Evolutionary conservation across 2,329 filamentous ascomycete genomes (phyloP), one percentile per base, ranked within the genome.

Genomic region (Calycina herbarum): DNA sequence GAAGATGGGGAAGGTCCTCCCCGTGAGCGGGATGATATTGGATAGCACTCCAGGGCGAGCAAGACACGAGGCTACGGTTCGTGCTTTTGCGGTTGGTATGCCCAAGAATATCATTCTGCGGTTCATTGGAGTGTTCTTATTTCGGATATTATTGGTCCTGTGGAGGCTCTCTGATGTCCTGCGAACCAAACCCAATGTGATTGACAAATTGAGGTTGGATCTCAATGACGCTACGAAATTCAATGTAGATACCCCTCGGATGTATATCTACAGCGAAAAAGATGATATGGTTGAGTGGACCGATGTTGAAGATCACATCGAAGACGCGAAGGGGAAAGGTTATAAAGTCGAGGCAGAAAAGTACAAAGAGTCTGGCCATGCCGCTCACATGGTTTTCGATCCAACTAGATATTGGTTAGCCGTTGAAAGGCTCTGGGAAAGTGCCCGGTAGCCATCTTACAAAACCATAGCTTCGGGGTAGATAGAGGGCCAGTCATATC

Each of bases 31-130:
- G 1, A 76, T 80, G 66, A 68, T 84, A 1, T 66, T 83, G 35
- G 82, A 84, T 69, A 81, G 78, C 67, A 76, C 78, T 0, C 82
- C 82, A 0, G 82, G 82, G 1, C 59, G 62, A 13, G 66, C 69
- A 11, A 65, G 61, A n/a, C 70, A 68, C 63, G 62, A 35, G 38
- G 64, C 64, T 10, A 69, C 67, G 0, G 35, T 71, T 2, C 64
- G 62, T 7, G 71, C 71, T 5, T 71, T 74, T 10, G 56, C 29
- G 69, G 72, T 73, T 35, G 65, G 67, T 20, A 29, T 77, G 59
- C 73, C 73, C 1, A 72, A 71, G 56, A 70, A 72, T 51, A n/a
- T 65, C 0, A 20, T 74, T 1, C 6, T 72, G 17, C 54, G 63
- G 13, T 31, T 58, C 1, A 24, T 73, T 10, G 67, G 65, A 0